Base-by-base conservation (phyloP, 176 grass and related monocot genomes). In the Phoenix roebelenii region DNA sequence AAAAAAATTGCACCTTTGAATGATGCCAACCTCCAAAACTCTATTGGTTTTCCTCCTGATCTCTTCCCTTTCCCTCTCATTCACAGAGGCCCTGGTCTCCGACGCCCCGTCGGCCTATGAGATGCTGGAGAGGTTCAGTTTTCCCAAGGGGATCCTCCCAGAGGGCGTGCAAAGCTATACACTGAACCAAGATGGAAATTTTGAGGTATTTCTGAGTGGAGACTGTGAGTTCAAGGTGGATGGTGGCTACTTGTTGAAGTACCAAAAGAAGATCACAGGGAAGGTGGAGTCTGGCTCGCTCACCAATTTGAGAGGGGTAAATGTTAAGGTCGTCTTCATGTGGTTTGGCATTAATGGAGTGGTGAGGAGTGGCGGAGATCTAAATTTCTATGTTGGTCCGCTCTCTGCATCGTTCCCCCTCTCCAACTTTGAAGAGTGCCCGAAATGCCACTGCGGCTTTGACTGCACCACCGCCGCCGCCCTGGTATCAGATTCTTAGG, bases 141-240 rank as follows among this genome's bases (percentile, higher is more conserved):
- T 83, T 50, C 80, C 80, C 15, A 82, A 72, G 55, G 79, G 73
- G 22, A 72, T 82, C 32, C 79, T 82, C 54, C 79, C 79, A 3
- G 58, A 52, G 18, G 73, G 79, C 30, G 73, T 67, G 39, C 16
- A 23, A 7, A 24, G 67, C 49, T 82, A 82, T 67, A 53, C 23
- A 4, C 51, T 77, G 50, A 62, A 48, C 23, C 22, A 57, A 19
- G 66, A 59, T 24, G 80, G 74, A 7, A 60, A 54, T 51, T 83
- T 83, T 32, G 61, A 57, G 68, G 68, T 77, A 58, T 10, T 64
- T 12, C 57, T 83, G 15, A 71, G 17, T n/a, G 55, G 23, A 1
- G 60, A 82, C 23, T 82, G 79, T 25, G 25, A 82, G 26, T 71
- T 76, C 60, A 82, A 65, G 57, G 52, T 76, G 52, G 71, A 58